Conservation (phyloP, 192 early-diverging fungal genomes). For the Obelidium mucronatum region DNA sequence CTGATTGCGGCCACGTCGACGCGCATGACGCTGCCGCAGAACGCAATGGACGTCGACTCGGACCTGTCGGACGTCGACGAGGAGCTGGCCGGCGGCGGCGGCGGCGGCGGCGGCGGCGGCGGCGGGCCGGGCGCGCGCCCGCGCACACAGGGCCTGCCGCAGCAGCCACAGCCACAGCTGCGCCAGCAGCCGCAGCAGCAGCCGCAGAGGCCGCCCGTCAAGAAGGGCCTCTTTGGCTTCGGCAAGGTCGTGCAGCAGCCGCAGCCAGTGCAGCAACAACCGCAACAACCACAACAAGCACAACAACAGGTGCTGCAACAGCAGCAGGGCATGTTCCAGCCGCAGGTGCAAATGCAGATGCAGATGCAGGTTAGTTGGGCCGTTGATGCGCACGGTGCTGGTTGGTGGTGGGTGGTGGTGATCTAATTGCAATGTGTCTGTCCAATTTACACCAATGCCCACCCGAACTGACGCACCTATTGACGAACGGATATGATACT, state of each 20-base stretch:
- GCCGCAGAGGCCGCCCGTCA: too few relatives aligned
- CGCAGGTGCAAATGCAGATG: neutral
- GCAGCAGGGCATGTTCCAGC: neutral
- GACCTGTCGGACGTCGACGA: constrained; percentile 27
- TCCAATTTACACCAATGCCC: too few relatives aligned
- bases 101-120: constrained; percentile 11
- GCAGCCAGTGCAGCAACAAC: neutral
- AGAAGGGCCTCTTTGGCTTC: constrained; percentile 4
- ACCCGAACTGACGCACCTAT: neutral
- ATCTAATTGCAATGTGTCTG: too few relatives aligned
- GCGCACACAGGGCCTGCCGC: neutral
- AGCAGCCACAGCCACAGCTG: constrained; percentile 6
- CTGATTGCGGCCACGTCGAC: too few relatives aligned
- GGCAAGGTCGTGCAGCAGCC: neutral
- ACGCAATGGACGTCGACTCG: constrained; percentile 34
- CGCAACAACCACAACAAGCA: neutral
- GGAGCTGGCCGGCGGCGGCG: constrained; percentile 2
- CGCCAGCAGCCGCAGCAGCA: constrained; percentile 17
- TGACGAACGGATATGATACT: neutral
- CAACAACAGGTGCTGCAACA: neutral
- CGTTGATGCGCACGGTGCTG: too few relatives aligned
- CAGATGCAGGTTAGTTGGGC: neutral
- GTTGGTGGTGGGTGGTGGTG: too few relatives aligned
- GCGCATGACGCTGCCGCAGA: constrained; percentile 9
- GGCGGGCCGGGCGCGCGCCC: neutral